These are phyloP conservation scores for Medicago ruthenica DNA, from an alignment of 306 rosid species.

Conservation along the genomic window DNA sequence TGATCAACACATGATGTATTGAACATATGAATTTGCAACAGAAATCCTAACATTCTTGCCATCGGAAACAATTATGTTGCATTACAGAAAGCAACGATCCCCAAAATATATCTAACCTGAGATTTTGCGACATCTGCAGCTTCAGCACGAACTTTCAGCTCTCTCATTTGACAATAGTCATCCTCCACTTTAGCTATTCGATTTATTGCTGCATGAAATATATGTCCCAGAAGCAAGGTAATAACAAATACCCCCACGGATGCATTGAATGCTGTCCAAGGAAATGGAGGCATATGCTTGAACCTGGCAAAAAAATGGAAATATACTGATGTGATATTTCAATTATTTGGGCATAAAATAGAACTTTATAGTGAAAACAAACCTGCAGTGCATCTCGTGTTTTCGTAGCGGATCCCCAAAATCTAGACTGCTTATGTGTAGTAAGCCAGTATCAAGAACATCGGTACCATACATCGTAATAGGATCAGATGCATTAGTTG, in stretches of 20 bases:
- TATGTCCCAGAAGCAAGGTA: constrained; percentile 81
- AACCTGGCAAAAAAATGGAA: constrained; percentile 59
- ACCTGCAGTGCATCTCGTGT: constrained; percentile 99
- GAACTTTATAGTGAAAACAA: constrained; percentile 41
- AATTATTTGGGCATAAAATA: constrained; percentile 24
- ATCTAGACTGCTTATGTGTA: constrained; percentile 72
- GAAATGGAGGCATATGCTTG: constrained; percentile 76
- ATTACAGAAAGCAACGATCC: constrained; percentile 17
- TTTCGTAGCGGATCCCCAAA: constrained; percentile 95
- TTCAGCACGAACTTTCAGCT: constrained; percentile 83
- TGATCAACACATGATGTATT: not conserved
- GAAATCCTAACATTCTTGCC: not conserved
- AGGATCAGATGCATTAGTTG: constrained; percentile 72
- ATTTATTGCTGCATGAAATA: constrained; percentile 78
- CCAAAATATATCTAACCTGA: constrained; percentile 62
- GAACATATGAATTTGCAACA: not conserved
- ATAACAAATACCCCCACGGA: constrained; percentile 72
- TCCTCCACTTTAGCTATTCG: constrained; percentile 87
- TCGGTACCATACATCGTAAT: constrained; percentile 91
- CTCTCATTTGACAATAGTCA: constrained; percentile 66
- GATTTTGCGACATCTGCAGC: constrained; percentile 99
- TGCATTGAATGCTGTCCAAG: constrained; percentile 77
- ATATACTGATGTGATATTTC: constrained; percentile 19
- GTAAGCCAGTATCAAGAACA: constrained; percentile 76
- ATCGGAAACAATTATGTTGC: not conserved